These are phyloP conservation scores for Aspergillus ostianus DNA, from an alignment of 495 filamentous ascomycete species.

Conservation along the genomic window DNA sequence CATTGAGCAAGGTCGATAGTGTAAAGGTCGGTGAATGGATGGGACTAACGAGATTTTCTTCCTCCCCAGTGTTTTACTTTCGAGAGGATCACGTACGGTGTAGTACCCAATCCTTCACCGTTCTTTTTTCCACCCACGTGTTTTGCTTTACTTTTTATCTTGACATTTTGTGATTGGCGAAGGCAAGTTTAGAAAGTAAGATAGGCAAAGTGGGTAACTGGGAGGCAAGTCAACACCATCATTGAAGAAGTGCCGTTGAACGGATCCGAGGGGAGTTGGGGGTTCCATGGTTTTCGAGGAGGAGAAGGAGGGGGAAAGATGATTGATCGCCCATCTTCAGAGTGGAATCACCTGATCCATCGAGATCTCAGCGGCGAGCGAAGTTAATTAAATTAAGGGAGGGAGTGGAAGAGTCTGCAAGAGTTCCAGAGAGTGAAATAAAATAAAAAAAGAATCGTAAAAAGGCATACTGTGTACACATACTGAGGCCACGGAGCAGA, in stretches of 20 bases:
- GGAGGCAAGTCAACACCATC: neutral
- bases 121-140: neutral
- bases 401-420: neutral
- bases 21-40: slow-evolving; percentile 3
- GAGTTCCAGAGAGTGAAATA: neutral
- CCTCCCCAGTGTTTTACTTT: neutral
- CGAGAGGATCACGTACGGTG: neutral
- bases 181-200: neutral
- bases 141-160: neutral
- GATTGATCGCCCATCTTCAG: neutral
- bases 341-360: neutral
- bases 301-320: neutral
- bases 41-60: neutral
- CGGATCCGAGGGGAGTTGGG: neutral
- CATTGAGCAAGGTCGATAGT: slow-evolving; percentile 6
- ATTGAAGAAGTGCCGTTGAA: neutral
- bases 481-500: no score
- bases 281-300: neutral
- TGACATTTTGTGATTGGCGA: neutral
- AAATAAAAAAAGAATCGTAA: neutral
- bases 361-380: neutral
- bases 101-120: neutral
- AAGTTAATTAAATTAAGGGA: neutral
- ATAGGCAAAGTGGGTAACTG: neutral
- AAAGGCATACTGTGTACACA: no score